Evolutionary conservation across 1,284 basidiomycete genomes (phyloP), one percentile per base, ranked within the genome.

Genomic region (Rhodotorula sp.): DNA sequence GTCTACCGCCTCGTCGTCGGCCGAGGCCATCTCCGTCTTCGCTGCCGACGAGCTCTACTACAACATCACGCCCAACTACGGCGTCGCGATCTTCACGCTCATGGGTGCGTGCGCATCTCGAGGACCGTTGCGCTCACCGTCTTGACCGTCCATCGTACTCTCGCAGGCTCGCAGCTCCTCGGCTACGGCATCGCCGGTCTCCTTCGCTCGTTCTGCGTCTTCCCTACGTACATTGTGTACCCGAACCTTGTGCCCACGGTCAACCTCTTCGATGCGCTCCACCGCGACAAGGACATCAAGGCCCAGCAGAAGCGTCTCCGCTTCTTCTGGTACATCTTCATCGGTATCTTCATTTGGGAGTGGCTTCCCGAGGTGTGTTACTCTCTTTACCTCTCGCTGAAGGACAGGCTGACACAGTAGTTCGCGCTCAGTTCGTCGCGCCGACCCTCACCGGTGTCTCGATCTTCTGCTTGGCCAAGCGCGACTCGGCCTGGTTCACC

Each of bases 21-120:
- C 89, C 0, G 84, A 88, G 55, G 89, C 85, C 2, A 88, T 88
- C 60, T 86, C 88, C 68, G 84, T 91, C 52, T 84, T 90, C 59
- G 87, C 88, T 0, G 88, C 88, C 1, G 85, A 90, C 59, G 84
- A 86, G 74, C 79, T 87, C 17, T 87, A 86, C 80, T 73, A 90
- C 74, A 83, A 87, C 73, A 84, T 88, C 67, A 85, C 81, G 5
- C 84, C 88, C 1, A 86, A 87, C 68, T 80, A 84, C 21, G 85
- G 80, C 9, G 80, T 72, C 19, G 74, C 68, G 52, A 77, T 74
- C 59, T 75, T 74, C 60, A 74, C 73, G 23, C 50, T 74, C 19
- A 66, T 74, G 27, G 73, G 34, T 34, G 34, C 34, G 34, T 34
- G 34, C 34, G 59, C 1, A 34, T 34, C 34, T 72, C 70, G n/a